Percentiles rank a stretch among this genome's conserved stretches.
phyloP scores from a whole-genome alignment of 768 basidiomycete species.

The Mycena maculata region DNA sequence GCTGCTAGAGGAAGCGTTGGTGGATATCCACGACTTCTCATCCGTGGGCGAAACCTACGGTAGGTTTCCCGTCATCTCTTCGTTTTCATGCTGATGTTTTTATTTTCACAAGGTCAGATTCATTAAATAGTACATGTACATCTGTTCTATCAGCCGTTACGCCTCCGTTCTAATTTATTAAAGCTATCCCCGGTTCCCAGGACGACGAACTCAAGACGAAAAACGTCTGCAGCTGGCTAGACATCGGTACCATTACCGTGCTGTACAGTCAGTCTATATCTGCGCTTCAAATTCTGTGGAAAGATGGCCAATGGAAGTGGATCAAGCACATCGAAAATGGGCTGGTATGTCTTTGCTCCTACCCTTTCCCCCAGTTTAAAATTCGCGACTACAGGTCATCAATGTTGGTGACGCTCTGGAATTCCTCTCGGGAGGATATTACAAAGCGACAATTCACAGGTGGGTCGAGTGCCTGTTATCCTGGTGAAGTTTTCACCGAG shows the following conservation, averaged over 20 bases:
- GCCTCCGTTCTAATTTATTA: background rate
- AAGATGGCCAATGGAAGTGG: constrained; percentile 67
- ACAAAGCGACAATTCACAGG: constrained; percentile 67
- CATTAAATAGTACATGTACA: constrained; percentile 69
- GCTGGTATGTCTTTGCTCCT: constrained; percentile 49
- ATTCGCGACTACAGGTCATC: constrained; percentile 54
- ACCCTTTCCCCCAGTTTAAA: too few relatives aligned
- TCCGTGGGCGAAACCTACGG: constrained; percentile 56
- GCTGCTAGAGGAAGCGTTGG: constrained; percentile 63
- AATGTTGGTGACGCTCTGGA: constrained; percentile 71
- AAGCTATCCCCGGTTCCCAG: constrained; percentile 61
- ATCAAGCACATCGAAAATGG: constrained; percentile 70
- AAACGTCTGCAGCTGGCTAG: constrained; percentile 60
- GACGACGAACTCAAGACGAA: constrained; percentile 64
- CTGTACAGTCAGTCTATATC: constrained; percentile 72
- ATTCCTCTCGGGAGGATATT: constrained; percentile 70
- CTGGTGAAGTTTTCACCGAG: background rate
- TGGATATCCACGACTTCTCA: constrained; percentile 59
- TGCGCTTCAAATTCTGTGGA: constrained; percentile 66
- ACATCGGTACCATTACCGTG: constrained; percentile 67
- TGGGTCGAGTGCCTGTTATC: constrained; percentile 11
- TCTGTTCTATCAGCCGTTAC: background rate
- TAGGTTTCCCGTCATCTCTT: constrained; percentile 32
- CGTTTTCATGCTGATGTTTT: background rate
- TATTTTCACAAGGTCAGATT: constrained; percentile 57